Percentiles rank a stretch among this genome's conserved stretches.
Evolutionary conservation across 257 asterid genomes (phyloP).

Genomic region (Solanum corneliomulleri): DNA sequence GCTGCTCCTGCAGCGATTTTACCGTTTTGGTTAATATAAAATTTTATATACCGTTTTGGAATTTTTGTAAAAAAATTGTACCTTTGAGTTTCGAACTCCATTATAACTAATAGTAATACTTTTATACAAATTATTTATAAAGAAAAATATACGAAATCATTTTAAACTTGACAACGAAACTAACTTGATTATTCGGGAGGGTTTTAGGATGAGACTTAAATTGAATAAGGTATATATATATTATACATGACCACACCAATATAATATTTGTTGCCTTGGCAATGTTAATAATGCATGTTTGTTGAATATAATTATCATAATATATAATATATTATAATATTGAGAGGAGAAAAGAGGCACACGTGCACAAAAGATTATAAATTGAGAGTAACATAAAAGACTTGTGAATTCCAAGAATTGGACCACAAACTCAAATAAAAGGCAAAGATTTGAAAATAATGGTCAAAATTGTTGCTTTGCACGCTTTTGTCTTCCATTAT

Average conservation of each 20-base stretch:
- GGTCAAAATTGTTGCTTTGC: conserved; percentile 29
- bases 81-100: no score
- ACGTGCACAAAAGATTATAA: conserved; percentile 29
- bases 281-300: not conserved
- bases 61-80: no score
- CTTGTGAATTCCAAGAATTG: not conserved
- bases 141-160: no score
- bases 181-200: not conserved
- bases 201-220: not conserved
- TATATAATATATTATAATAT: not conserved
- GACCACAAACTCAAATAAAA: conserved; percentile 18
- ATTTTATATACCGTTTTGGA: no score
- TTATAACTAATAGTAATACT: not conserved
- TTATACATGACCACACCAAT: not conserved
- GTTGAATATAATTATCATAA: not conserved
- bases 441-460: not conserved
- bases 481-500: conserved; percentile 28
- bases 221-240: not conserved
- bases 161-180: no score
- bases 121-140: not conserved
- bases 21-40: no score
- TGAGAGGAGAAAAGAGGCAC: conserved; percentile 20
- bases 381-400: not conserved
- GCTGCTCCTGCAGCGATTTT: no score
- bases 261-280: not conserved